Evolutionary conservation across 2,329 filamentous ascomycete genomes (phyloP).

Genomic region (Scytalidium sp.): DNA sequence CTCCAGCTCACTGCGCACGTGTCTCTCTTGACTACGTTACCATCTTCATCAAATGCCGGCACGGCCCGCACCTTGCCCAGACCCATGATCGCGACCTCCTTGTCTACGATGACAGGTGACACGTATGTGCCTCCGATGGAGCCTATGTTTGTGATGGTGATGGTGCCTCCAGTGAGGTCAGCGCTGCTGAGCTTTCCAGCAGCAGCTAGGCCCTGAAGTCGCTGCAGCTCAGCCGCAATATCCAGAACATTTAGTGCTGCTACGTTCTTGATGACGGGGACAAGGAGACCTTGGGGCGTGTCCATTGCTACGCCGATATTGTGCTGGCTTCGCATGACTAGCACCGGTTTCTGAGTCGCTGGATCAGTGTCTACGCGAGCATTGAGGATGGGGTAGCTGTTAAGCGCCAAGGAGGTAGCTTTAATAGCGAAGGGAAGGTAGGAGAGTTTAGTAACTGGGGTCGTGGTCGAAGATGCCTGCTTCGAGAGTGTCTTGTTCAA

Average conservation of each 20-base stretch:
- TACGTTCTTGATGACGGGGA: constrained; percentile 88
- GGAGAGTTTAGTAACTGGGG: constrained; percentile 65
- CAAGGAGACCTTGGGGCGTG: constrained; percentile 81
- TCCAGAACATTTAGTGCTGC: constrained; percentile 71
- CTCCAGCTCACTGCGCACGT: constrained; percentile 94
- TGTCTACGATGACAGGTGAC: constrained; percentile 84
- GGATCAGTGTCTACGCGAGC: constrained; percentile 68
- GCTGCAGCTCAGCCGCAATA: constrained; percentile 72
- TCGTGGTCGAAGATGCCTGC: constrained; percentile 19
- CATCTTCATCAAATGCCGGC: constrained; percentile 66
- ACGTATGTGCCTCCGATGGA: constrained; percentile 92
- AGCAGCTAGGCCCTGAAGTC: constrained; percentile 70
- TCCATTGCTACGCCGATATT: constrained; percentile 97
- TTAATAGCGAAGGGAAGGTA: constrained; percentile 96
- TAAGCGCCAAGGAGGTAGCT: constrained; percentile 81
- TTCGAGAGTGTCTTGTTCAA: constrained; percentile 63
- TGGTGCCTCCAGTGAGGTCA: constrained; percentile 83
- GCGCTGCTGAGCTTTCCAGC: constrained; percentile 70
- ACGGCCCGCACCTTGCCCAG: constrained; percentile 77
- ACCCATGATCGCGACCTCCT: constrained; percentile 88
- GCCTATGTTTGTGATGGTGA: constrained; percentile 95
- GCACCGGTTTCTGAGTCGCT: constrained; percentile 60
- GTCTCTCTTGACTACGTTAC: constrained; percentile 67
- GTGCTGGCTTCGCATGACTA: constrained; percentile 79
- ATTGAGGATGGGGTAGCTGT: constrained; percentile 83